Conservation (phyloP, 1,284 basidiomycete genomes). For the Polyporus tsugae region DNA sequence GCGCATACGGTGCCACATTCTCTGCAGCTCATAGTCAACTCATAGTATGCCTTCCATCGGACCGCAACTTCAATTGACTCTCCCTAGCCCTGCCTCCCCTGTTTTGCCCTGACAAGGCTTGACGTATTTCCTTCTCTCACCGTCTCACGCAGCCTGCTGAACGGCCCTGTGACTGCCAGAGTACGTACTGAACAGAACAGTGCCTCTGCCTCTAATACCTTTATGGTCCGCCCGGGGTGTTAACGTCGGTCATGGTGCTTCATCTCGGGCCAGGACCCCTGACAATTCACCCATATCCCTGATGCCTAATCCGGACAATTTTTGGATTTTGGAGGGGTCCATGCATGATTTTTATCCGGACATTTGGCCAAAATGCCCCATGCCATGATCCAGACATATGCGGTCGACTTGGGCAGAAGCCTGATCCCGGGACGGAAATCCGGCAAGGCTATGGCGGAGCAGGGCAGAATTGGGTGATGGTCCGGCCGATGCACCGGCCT, state of each 20-base stretch:
- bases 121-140: not conserved
- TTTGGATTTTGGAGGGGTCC: too few species aligned
- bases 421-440: too few species aligned
- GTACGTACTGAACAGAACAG: not conserved
- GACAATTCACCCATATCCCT: too few species aligned
- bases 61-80: not conserved
- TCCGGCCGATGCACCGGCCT: too few species aligned
- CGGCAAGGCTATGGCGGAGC: too few species aligned
- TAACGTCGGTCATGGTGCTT: not conserved
- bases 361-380: too few species aligned
- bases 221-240: conserved; percentile 7
- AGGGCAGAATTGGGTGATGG: too few species aligned
- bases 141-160: conserved; percentile 1
- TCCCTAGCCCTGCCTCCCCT: not conserved
- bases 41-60: not conserved
- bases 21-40: not conserved
- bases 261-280: not conserved
- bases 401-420: too few species aligned
- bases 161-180: not conserved
- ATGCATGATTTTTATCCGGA: too few species aligned
- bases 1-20: not conserved
- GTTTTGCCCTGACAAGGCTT: conserved; percentile 4
- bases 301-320: too few species aligned
- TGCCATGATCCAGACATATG: too few species aligned
- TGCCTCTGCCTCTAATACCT: conserved; percentile 1